Conservation (phyloP, 345 rosid species). For the Raphanus raphanistrum region DNA sequence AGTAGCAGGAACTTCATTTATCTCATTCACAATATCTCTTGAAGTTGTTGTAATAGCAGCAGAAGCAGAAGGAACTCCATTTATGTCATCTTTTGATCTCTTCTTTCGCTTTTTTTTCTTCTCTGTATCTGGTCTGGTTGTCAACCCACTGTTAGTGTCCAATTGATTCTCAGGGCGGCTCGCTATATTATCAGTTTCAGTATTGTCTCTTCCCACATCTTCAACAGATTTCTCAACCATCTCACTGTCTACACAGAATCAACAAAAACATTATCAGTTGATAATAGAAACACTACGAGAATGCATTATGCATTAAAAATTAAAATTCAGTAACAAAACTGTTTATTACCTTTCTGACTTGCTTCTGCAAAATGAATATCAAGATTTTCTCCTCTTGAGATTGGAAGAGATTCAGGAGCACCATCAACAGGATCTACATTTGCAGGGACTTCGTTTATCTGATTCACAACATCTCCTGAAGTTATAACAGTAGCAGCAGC, state of each 20-base stretch:
- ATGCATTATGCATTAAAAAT: neutral
- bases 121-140: neutral
- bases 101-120: slow-evolving; percentile 10
- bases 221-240: slow-evolving; percentile 1
- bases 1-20: slow-evolving; percentile 6
- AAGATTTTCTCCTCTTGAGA: neutral
- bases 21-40: neutral
- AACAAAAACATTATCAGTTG: neutral
- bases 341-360: slow-evolving; percentile 21
- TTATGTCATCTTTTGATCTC: slow-evolving; percentile 5
- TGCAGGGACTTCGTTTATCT: slow-evolving; percentile 6
- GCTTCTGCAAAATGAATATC: neutral
- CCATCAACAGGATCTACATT: slow-evolving; percentile 17
- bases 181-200: neutral
- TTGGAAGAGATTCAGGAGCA: neutral
- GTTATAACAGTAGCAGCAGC: slow-evolving; percentile 8
- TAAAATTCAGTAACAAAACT: neutral
- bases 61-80: neutral
- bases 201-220: neutral
- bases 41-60: neutral
- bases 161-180: neutral
- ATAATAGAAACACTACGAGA: neutral
- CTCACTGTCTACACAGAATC: slow-evolving; percentile 12
- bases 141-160: slow-evolving; percentile 7
- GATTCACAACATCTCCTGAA: neutral